Evolutionary conservation across 768 basidiomycete genomes (phyloP), one percentile per base, ranked within the genome.

Genomic region (Coprinopsis cinerea): DNA sequence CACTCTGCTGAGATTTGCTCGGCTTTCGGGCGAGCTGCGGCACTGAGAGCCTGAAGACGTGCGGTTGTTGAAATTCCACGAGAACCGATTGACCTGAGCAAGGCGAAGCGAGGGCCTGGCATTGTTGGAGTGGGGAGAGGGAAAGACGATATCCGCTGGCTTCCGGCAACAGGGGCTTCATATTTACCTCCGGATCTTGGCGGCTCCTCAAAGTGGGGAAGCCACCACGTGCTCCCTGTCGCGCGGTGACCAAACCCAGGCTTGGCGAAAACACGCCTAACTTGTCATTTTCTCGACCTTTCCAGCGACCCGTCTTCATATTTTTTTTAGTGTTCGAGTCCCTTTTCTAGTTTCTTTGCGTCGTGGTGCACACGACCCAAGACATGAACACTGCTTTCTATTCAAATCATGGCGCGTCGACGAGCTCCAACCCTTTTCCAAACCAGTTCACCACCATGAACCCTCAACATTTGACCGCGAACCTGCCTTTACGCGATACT

Each of bases 1-100:
- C 92, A 97, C 25, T 82, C 75, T 13, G 76, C 65, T 15, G 86
- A 86, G 17, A 92, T 70, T 48, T 75, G 74, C 56, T 88, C 81
- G 1, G 88, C 89, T 54, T 77, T 80, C 22, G 77, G 63, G 17
- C 76, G 73, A 18, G 82, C 84, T 10, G 72, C 54, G 13, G 78
- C 67, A 54, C 72, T 78, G 48, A 91, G 67, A 2, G 78, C 73
- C 22, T 62, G 66, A 27, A 70, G 57, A n/a, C 75, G 61, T 0
- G 70, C 60, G 0, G 81, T 77, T 3, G 76, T 71, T 35, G 78
- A 71, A 47, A 82, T 69, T 35, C 61, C 50, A 42, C 70, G 66
- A 44, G 57, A 25, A 35, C 60, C 52, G 30, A 64, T 49, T 32
- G 55, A 56, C 45, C 64, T 55, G 43, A 69, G 58, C 14, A 60